Conservation (phyloP, 352 stramenopile genomes). For the Phytopythium chamaehyphon region DNA sequence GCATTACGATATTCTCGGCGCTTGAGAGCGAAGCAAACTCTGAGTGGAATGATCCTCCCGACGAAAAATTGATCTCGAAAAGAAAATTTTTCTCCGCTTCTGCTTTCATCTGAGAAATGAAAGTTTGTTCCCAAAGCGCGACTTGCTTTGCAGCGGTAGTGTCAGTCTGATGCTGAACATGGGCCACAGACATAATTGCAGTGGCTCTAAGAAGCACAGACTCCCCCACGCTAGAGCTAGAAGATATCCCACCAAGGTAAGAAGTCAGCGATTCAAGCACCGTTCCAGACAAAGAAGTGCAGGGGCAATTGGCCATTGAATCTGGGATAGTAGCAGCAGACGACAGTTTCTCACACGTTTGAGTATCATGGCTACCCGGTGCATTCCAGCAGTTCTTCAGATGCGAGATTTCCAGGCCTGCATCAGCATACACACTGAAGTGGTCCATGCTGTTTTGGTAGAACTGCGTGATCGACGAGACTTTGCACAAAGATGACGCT, state of each 20-base stretch:
- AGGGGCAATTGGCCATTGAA: constrained; percentile 63
- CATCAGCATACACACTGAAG: constrained; percentile 52
- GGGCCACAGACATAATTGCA: constrained; percentile 34
- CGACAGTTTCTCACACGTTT: constrained; percentile 35
- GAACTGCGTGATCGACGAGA: constrained; percentile 62
- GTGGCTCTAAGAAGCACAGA: constrained; percentile 36
- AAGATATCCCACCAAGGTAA: constrained; percentile 44
- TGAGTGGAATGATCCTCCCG: constrained; percentile 51
- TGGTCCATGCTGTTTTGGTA: constrained; percentile 59
- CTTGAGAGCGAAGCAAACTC: constrained; percentile 55
- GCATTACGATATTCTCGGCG: constrained; percentile 33
- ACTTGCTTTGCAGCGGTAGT: constrained; percentile 42
- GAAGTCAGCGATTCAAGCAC: constrained; percentile 56
- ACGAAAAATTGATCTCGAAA: constrained; percentile 64
- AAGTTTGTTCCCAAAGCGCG: constrained; percentile 64
- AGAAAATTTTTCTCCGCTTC: constrained; percentile 40
- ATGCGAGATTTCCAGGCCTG: constrained; percentile 35
- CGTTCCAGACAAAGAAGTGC: constrained; percentile 49
- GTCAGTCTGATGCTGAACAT: constrained; percentile 35
- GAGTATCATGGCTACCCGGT: constrained; percentile 23
- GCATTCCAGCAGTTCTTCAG: constrained; percentile 42
- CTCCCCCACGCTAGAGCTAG: constrained; percentile 14
- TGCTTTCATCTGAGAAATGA: constrained; percentile 53
- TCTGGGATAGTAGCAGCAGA: constrained; percentile 31
- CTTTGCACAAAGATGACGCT: constrained; percentile 23